phyloP scores from a whole-genome alignment of 2,329 filamentous ascomycete genomes.

The Sordariomycetes sp. region DNA sequence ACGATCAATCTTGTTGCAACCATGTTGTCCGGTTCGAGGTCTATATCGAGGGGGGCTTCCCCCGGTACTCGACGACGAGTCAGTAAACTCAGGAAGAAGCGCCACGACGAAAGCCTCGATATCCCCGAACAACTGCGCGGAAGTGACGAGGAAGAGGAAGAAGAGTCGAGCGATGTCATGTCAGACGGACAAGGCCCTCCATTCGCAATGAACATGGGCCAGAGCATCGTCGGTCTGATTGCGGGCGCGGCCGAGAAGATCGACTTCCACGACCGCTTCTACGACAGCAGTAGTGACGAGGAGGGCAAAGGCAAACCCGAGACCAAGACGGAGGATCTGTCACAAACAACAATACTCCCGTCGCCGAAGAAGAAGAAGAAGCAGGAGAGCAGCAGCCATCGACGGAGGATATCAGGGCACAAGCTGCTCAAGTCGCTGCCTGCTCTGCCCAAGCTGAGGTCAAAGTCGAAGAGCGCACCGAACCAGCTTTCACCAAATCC shows the following conservation, averaged over 20 bases:
- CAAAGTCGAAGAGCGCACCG: constrained; percentile 30
- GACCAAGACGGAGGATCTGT: not conserved
- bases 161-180: too few species aligned
- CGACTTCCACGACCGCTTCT: constrained; percentile 74
- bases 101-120: constrained; percentile 29
- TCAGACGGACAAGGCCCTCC: constrained; percentile 32
- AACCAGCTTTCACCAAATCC: constrained; percentile 27
- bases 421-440: constrained; percentile 59
- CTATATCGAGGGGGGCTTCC: too few species aligned
- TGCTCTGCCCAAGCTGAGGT: constrained; percentile 40
- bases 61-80: too few species aligned
- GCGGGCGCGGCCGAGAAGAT: constrained; percentile 76
- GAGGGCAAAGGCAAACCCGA: constrained; percentile 14
- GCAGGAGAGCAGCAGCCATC: constrained; percentile 24
- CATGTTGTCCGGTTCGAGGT: too few species aligned
- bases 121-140: constrained; percentile 45
- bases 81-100: constrained; percentile 17
- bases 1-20: too few species aligned
- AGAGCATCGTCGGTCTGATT: constrained; percentile 89
- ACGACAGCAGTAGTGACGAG: constrained; percentile 72
- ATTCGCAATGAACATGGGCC: constrained; percentile 71
- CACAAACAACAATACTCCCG: not conserved
- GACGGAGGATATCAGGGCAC: constrained; percentile 53
- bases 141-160: constrained; percentile 36
- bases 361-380: not conserved